Evolutionary conservation across 2,329 filamentous ascomycete genomes (phyloP), one percentile per base, ranked within the genome.

Genomic region (Albifimbria verrucaria): DNA sequence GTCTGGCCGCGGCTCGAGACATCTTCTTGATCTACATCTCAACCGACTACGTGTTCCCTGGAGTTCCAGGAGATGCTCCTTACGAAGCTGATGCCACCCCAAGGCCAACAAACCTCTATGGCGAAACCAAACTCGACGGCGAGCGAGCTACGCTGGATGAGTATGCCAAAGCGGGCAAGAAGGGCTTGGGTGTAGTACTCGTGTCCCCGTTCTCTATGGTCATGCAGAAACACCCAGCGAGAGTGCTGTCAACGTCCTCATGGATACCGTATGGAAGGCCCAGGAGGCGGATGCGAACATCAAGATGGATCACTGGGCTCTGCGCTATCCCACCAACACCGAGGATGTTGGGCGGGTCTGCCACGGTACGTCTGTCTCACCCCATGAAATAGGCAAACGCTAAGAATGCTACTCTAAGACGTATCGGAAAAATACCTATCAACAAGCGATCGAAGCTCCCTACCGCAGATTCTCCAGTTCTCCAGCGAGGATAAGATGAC

Each of bases 321-420:
- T 89, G 49, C 82, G 92, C 24, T 96, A 90, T 72, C 92, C 92
- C 9, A 96, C 92, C 7, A 94, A 94, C 67, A 96, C 91, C 0
- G 87, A 91, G 66, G 92, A 96, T 65, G 87, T 96, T 18, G 91
- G 80, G 18, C 80, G 92, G 39, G 89, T 96, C 45, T 89, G 86
- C 62, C 79, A 85, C 56, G 83, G 83, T 85, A 74, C 60, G 76
- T 71, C 57, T 61, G 52, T n/a, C n/a, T n/a, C n/a, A n/a, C n/a
- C n/a, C n/a, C n/a, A n/a, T n/a, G n/a, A n/a, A n/a, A n/a, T n/a
- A n/a, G n/a, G n/a, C n/a, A n/a, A n/a, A n/a, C n/a, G n/a, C n/a
- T n/a, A n/a, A n/a, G n/a, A n/a, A n/a, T n/a, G n/a, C n/a, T n/a
- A n/a, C n/a, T n/a, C n/a, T 36, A 53, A 85, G 90, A 95, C 60